phyloP scores from a whole-genome alignment of 2,329 filamentous ascomycete species.

The Exutisphaerella laricina region DNA sequence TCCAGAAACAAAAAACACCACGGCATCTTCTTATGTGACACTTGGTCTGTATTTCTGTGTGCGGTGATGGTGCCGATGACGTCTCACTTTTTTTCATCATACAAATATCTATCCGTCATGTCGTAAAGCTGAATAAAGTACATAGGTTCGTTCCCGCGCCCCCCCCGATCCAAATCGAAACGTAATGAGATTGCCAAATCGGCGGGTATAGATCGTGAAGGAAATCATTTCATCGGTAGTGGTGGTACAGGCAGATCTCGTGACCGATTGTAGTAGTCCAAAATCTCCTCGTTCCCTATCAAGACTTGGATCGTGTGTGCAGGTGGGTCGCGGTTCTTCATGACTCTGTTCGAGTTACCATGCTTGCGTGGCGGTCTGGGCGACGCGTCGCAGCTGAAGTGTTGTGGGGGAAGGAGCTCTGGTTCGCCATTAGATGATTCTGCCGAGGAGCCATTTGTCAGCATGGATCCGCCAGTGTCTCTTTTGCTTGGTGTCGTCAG shows the following conservation, averaged over 20 bases:
- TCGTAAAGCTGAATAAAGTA: neutral
- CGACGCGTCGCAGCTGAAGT: conserved; percentile 6
- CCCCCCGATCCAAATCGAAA: neutral
- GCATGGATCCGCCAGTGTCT: conserved; percentile 8
- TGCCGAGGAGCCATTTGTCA: conserved; percentile 9
- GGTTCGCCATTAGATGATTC: conserved; percentile 7
- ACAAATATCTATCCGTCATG: neutral
- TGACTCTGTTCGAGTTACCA: neutral
- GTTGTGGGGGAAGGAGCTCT: conserved; percentile 1
- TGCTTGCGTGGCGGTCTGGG: conserved; percentile 2
- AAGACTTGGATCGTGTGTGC: conserved; percentile 26
- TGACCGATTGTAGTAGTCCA: conserved; percentile 14
- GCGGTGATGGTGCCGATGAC: neutral
- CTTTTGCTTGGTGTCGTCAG: conserved; percentile 2
- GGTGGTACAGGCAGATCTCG: neutral
- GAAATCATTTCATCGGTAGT: neutral
- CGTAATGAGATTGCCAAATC: neutral
- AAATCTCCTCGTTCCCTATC: conserved; percentile 21
- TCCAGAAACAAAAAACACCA: neutral
- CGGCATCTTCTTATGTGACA: neutral
- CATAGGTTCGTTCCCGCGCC: neutral
- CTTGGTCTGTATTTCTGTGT: too few relatives aligned
- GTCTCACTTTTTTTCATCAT: neutral
- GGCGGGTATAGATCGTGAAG: neutral
- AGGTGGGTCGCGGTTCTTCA: conserved; percentile 6